phyloP scores from a whole-genome alignment of 306 rosid genomes.

The Vigna trinervia region DNA sequence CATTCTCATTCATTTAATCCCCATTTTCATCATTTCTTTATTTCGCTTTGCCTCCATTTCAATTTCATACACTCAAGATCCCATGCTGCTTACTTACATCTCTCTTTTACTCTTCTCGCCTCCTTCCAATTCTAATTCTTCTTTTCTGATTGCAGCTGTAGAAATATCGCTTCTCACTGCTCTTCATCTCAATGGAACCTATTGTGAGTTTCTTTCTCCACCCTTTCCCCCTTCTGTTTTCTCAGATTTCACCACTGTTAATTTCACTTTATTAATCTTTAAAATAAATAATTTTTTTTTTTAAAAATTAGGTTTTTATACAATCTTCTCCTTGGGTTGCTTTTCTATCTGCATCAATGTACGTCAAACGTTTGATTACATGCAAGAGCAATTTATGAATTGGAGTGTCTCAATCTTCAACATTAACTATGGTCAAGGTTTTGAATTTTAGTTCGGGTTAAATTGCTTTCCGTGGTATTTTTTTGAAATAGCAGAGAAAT shows the following conservation, averaged over 20 bases:
- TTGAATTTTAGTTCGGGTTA: not conserved
- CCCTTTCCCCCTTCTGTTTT: not conserved
- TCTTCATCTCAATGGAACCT: conserved; percentile 58
- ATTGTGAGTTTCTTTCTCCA: conserved; percentile 52
- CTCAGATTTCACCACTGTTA: not conserved
- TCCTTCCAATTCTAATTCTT: conserved; percentile 2
- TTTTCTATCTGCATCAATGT: not conserved
- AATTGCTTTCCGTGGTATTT: not conserved
- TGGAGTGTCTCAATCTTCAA: not conserved
- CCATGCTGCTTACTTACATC: not conserved
- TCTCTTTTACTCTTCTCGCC: not conserved
- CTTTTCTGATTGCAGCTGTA: conserved; percentile 44
- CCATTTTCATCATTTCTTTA: not conserved
- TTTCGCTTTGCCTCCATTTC: conserved; percentile 10
- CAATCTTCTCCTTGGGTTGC: conserved; percentile 8
- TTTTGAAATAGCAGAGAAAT: not conserved
- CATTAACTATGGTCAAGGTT: not conserved
- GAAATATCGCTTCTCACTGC: conserved; percentile 7
- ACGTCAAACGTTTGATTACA: not conserved
- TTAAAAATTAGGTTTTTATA: not conserved
- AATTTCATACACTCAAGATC: conserved; percentile 26
- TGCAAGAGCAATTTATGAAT: not conserved
- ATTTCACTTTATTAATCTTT: not conserved
- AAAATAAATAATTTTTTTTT: too few species aligned
- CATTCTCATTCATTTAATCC: not conserved